Percentiles rank a stretch among this genome's conserved stretches.
Evolutionary conservation across 345 rosid genomes (phyloP).

Genomic region (Dovyalis caffra): DNA sequence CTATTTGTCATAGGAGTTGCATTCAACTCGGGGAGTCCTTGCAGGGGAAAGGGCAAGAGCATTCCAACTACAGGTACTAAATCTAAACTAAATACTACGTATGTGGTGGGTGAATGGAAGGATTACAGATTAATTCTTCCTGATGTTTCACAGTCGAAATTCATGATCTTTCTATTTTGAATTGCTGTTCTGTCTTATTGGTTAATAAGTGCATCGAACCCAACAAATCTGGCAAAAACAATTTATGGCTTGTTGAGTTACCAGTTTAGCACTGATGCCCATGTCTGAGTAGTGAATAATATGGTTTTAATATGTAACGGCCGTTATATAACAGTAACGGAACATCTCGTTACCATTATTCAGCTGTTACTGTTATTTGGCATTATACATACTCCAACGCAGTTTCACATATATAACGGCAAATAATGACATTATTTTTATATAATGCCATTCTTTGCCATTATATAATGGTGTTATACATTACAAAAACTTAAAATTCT

Average conservation of each 20-base stretch:
- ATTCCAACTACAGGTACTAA: conserved; percentile 80
- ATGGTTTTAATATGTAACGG: no score
- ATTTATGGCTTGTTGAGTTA: neutral
- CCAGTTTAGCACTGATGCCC: neutral
- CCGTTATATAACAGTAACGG: no score
- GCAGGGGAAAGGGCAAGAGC: conserved; percentile 94
- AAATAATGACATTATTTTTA: no score
- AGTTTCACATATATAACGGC: no score
- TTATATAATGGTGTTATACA: no score
- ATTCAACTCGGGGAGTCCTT: conserved; percentile 93
- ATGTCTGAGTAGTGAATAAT: neutral
- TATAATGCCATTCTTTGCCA: no score
- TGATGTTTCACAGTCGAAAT: neutral
- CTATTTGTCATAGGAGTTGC: conserved; percentile 59
- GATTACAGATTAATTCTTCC: no score
- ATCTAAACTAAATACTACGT: neutral
- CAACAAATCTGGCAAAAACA: neutral
- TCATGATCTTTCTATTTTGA: neutral
- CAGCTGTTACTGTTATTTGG: no score
- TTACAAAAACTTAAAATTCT: no score
- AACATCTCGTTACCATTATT: no score
- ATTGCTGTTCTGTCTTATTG: neutral
- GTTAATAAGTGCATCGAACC: neutral
- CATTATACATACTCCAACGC: no score
- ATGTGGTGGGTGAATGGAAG: neutral